Percentiles rank a stretch among this genome's conserved stretches.
These are phyloP conservation scores for Phalaenopsis equestris DNA, from an alignment of 106 monocot genomes.

Conservation along the genomic window DNA sequence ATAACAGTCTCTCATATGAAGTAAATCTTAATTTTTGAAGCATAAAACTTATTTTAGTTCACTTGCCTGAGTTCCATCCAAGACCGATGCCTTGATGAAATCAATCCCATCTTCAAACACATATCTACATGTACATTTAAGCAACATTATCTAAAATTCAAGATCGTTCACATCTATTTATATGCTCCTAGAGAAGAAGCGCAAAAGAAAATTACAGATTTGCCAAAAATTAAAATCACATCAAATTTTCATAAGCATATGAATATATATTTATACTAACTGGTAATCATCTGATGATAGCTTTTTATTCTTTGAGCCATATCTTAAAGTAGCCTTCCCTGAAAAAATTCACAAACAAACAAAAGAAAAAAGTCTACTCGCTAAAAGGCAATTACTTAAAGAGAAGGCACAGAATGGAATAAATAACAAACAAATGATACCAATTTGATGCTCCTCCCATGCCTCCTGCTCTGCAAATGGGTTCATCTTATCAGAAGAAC, in stretches of 20 bases:
- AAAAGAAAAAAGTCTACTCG: background rate
- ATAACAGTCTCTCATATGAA: background rate
- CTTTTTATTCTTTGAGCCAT: slow-evolving; percentile 82
- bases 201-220: background rate
- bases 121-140: slow-evolving; percentile 35
- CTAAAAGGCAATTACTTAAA: background rate
- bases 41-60: slow-evolving; percentile 5
- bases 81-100: slow-evolving; percentile 78
- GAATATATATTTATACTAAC: slow-evolving; percentile 35
- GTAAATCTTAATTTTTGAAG: background rate
- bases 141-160: background rate
- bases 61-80: slow-evolving; percentile 65
- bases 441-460: slow-evolving; percentile 99
- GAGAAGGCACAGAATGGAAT: background rate
- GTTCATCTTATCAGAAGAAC: slow-evolving; percentile 86
- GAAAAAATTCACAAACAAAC: background rate
- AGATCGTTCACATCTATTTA: background rate
- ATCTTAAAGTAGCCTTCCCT: slow-evolving; percentile 79
- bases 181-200: background rate
- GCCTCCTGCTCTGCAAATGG: slow-evolving; percentile 99
- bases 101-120: slow-evolving; percentile 93
- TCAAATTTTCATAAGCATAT: background rate
- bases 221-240: background rate
- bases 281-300: slow-evolving; percentile 62
- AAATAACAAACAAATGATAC: slow-evolving; percentile 20